phyloP scores from a whole-genome alignment of 176 grass and related monocot species.

The Alloteropsis semialata region DNA sequence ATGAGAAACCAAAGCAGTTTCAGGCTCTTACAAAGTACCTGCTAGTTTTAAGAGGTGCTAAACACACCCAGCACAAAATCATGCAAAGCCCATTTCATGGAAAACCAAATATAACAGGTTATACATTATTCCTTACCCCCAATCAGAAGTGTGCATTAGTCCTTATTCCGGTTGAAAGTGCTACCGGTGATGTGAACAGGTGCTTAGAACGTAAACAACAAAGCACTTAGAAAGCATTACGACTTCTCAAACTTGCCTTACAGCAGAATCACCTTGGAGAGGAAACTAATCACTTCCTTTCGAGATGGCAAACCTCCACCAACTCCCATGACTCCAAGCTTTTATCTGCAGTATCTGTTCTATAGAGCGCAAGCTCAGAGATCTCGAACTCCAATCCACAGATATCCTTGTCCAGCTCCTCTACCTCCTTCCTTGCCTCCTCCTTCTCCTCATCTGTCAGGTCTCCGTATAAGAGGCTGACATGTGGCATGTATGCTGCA shows the following conservation, averaged over 20 bases:
- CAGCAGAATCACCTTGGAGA: neutral
- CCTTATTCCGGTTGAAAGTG: neutral
- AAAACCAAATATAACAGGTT: neutral
- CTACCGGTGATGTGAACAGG: neutral
- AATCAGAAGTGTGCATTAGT: neutral
- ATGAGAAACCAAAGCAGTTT: neutral
- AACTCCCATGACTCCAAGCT: constrained; percentile 91
- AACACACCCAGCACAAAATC: constrained; percentile 2
- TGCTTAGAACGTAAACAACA: neutral
- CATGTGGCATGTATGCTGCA: constrained; percentile 85
- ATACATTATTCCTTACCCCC: constrained; percentile 20
- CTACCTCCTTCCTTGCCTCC: constrained; percentile 65
- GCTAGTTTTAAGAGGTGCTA: constrained; percentile 3
- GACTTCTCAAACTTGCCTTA: constrained; percentile 28
- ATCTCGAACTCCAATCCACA: constrained; percentile 64
- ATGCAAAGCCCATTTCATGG: neutral
- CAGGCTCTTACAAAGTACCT: neutral
- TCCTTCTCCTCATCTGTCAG: constrained; percentile 82
- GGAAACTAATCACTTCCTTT: constrained; percentile 43
- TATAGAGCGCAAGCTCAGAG: constrained; percentile 67
- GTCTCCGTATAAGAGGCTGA: constrained; percentile 79
- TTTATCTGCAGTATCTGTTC: constrained; percentile 80
- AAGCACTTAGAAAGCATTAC: neutral
- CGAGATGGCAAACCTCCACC: constrained; percentile 67
- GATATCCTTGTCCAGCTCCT: constrained; percentile 72